A percentile compares a stretch with the other conserved stretches of the same genome.
phyloP scores from a whole-genome alignment of 1,139 yeast genomes.

The Scheffersomyces stambukii region DNA sequence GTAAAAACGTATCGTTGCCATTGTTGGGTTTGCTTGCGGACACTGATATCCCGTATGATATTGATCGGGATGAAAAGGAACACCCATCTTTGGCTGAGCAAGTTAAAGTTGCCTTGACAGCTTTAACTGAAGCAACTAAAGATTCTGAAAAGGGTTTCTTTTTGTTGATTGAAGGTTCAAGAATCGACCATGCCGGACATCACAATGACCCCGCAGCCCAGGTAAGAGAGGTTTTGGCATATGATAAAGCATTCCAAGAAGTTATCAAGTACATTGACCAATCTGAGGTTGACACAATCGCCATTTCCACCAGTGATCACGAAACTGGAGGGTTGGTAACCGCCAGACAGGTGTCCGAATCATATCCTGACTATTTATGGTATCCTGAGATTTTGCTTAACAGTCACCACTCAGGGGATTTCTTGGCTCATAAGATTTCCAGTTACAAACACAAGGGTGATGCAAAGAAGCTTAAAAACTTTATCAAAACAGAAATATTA shows the following conservation, averaged over 20 bases:
- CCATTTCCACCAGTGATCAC: slow-evolving; percentile 81
- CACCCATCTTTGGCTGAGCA: slow-evolving; percentile 76
- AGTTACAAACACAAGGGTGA: slow-evolving; percentile 21
- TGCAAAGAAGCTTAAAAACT: slow-evolving; percentile 31
- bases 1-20: slow-evolving; percentile 65
- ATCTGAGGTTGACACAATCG: slow-evolving; percentile 65
- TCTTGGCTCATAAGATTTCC: slow-evolving; percentile 34
- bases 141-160: slow-evolving; percentile 79
- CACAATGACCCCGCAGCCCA: slow-evolving; percentile 63
- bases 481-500: slow-evolving; percentile 47
- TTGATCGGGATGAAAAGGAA: slow-evolving; percentile 56
- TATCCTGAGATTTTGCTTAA: slow-evolving; percentile 68
- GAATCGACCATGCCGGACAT: slow-evolving; percentile 93
- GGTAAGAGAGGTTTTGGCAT: slow-evolving; percentile 48
- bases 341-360: slow-evolving; percentile 62
- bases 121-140: slow-evolving; percentile 58
- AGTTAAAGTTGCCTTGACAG: slow-evolving; percentile 63
- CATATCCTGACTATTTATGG: slow-evolving; percentile 60
- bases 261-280: slow-evolving; percentile 63
- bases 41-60: slow-evolving; percentile 71
- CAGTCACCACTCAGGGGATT: slow-evolving; percentile 73
- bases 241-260: slow-evolving; percentile 69
- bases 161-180: slow-evolving; percentile 77
- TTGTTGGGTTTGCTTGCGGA: slow-evolving; percentile 67
- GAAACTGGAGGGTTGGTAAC: slow-evolving; percentile 84